These are phyloP conservation scores for Dalbergia cochinchinensis DNA, from an alignment of 306 rosid species.

Conservation along the genomic window DNA sequence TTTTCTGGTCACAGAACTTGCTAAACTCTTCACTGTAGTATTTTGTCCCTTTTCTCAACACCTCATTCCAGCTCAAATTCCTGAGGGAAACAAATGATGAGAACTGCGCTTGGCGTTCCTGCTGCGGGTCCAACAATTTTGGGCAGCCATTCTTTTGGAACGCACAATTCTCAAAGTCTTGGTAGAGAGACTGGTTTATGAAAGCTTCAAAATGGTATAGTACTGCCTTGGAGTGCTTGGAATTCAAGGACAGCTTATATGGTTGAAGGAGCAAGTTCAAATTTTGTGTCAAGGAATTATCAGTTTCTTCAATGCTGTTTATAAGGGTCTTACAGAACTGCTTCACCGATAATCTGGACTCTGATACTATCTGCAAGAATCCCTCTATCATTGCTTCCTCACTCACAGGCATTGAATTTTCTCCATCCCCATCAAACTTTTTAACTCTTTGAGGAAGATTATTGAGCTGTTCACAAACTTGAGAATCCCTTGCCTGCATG, in stretches of 20 bases:
- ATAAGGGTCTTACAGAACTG: slow-evolving; percentile 89
- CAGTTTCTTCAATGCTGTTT: slow-evolving; percentile 75
- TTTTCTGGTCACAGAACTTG: slow-evolving; percentile 95
- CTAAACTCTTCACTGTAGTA: slow-evolving; percentile 92
- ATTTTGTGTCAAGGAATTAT: slow-evolving; percentile 66
- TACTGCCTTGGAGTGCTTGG: slow-evolving; percentile 84
- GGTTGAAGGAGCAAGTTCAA: slow-evolving; percentile 85
- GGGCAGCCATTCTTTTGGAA: slow-evolving; percentile 86
- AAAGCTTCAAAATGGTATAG: slow-evolving; percentile 88
- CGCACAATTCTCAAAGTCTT: slow-evolving; percentile 85
- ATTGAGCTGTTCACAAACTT: slow-evolving; percentile 54
- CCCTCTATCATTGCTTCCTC: slow-evolving; percentile 95
- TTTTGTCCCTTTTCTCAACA: slow-evolving; percentile 89
- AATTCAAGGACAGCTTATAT: slow-evolving; percentile 69
- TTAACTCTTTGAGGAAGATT: slow-evolving; percentile 61
- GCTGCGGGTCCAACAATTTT: slow-evolving; percentile 68
- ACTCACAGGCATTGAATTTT: slow-evolving; percentile 71
- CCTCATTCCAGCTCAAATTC: slow-evolving; percentile 96
- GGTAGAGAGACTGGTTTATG: slow-evolving; percentile 80
- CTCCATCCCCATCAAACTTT: slow-evolving; percentile 57
- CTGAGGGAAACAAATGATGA: slow-evolving; percentile 78
- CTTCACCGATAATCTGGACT: slow-evolving; percentile 88
- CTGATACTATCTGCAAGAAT: slow-evolving; percentile 92
- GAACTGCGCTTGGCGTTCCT: slow-evolving; percentile 78
- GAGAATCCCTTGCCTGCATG: slow-evolving; percentile 58